Evolutionary conservation across 1,284 basidiomycete species (phyloP).

Genomic region (Phellopilus nigrolimitatus): DNA sequence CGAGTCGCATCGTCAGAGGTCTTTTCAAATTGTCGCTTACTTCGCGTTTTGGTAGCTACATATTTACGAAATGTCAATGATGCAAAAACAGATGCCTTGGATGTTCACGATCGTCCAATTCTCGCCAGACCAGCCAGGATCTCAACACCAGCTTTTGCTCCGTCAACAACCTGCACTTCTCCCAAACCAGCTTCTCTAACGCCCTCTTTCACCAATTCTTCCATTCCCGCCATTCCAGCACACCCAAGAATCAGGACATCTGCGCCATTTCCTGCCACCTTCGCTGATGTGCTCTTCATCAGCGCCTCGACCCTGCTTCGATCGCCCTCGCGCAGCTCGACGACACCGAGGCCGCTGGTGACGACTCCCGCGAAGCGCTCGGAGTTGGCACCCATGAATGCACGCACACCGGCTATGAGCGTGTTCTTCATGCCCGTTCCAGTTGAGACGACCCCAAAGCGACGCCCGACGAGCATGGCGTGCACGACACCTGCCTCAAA

Average conservation of each 20-base stretch:
- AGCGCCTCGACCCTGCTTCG: conserved; percentile 32
- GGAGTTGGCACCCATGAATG: conserved; percentile 17
- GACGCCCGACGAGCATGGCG: conserved; percentile 30
- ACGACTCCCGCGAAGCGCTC: conserved; percentile 36
- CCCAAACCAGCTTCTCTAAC: conserved; percentile 32
- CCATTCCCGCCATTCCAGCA: conserved; percentile 46
- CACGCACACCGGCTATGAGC: conserved; percentile 33
- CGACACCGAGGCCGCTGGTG: conserved; percentile 39
- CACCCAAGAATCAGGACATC: conserved; percentile 41
- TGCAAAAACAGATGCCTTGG: too few relatives aligned
- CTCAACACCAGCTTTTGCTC: conserved; percentile 33
- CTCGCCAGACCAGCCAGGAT: conserved; percentile 6
- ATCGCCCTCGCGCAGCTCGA: conserved; percentile 37
- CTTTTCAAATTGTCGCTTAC: too few relatives aligned
- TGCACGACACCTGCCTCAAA: conserved; percentile 41
- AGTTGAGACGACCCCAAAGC: conserved; percentile 47
- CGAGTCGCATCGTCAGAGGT: too few relatives aligned
- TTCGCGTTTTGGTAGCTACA: too few relatives aligned
- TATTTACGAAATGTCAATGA: too few relatives aligned
- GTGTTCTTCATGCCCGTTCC: conserved; percentile 41
- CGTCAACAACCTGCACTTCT: conserved; percentile 39
- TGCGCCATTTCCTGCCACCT: conserved; percentile 26
- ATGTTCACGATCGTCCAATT: not conserved
- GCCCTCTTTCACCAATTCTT: conserved; percentile 34
- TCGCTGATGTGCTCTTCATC: conserved; percentile 33